Evolutionary conservation across 805 yeast species (phyloP).

Genomic region (Hanseniaspora osmophila): DNA sequence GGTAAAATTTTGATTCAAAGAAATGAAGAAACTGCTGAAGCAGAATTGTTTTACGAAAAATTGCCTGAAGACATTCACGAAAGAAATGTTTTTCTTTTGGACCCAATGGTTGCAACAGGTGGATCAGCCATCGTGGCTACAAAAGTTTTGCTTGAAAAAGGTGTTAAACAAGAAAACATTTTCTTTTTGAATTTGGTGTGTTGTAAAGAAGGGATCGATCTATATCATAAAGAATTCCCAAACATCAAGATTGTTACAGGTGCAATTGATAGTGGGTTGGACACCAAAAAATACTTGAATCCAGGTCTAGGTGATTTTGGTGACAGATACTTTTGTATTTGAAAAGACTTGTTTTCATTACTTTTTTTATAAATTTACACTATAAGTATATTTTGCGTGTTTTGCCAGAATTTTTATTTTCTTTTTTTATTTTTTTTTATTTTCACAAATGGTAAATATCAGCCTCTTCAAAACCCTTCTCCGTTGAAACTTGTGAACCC

Average conservation of each 20-base stretch:
- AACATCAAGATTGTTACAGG: slow-evolving; percentile 84
- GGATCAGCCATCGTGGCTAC: slow-evolving; percentile 97
- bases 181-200: slow-evolving; percentile 83
- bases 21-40: slow-evolving; percentile 93
- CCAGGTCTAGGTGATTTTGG: slow-evolving; percentile 98
- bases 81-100: slow-evolving; percentile 79
- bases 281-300: slow-evolving; percentile 69
- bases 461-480: slow-evolving; percentile 35
- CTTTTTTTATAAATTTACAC: slow-evolving; percentile 28
- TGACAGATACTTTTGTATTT: slow-evolving; percentile 88
- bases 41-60: slow-evolving; percentile 84
- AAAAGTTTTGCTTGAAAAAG: slow-evolving; percentile 73
- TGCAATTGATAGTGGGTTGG: slow-evolving; percentile 74
- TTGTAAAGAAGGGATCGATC: slow-evolving; percentile 83
- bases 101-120: slow-evolving; percentile 98
- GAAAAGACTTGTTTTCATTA: slow-evolving; percentile 9
- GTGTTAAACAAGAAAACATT: slow-evolving; percentile 79
- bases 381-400: too few species aligned
- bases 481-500: slow-evolving; percentile 73
- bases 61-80: slow-evolving; percentile 84
- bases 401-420: too few species aligned
- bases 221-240: slow-evolving; percentile 69
- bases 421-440: too few species aligned
- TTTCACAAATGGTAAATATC: too few species aligned
- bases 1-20: slow-evolving; percentile 95